Evolutionary conservation across 2,329 filamentous ascomycete genomes (phyloP).

Genomic region (Colletotrichum orchidophilum): DNA sequence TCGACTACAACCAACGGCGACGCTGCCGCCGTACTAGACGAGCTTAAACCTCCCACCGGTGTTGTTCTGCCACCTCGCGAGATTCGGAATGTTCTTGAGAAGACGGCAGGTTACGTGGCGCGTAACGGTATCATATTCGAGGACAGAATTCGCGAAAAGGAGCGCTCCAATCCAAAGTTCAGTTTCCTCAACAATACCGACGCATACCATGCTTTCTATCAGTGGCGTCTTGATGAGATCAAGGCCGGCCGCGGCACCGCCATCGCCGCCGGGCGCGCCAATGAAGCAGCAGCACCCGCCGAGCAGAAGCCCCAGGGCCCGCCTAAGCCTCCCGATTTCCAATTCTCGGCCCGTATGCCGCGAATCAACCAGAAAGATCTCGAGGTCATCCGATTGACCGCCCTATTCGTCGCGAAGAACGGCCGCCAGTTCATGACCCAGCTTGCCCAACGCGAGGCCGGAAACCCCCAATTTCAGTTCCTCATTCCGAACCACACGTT

Average conservation of each 20-base stretch:
- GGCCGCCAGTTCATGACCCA: slow-evolving; percentile 92
- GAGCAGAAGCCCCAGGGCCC: slow-evolving; percentile 80
- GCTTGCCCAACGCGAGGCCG: slow-evolving; percentile 85
- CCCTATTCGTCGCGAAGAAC: slow-evolving; percentile 91
- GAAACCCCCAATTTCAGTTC: slow-evolving; percentile 97
- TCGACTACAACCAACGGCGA: slow-evolving; percentile 60
- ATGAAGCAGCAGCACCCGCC: slow-evolving; percentile 64
- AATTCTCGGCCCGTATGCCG: slow-evolving; percentile 96
- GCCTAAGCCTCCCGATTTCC: slow-evolving; percentile 84
- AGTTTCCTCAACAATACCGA: slow-evolving; percentile 84
- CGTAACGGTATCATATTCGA: slow-evolving; percentile 76
- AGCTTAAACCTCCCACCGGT: slow-evolving; percentile 81
- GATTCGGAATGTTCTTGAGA: slow-evolving; percentile 87
- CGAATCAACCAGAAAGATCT: slow-evolving; percentile 96
- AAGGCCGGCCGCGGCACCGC: slow-evolving; percentile 83
- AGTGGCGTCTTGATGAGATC: slow-evolving; percentile 90
- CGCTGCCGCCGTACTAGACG: slow-evolving; percentile 64
- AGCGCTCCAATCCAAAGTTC: slow-evolving; percentile 87
- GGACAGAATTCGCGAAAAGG: slow-evolving; percentile 86
- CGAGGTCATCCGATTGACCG: slow-evolving; percentile 78
- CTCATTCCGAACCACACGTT: slow-evolving; percentile 94
- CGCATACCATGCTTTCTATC: slow-evolving; percentile 87
- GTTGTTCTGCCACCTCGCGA: slow-evolving; percentile 90
- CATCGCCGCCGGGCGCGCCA: slow-evolving; percentile 78
- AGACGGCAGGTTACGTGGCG: slow-evolving; percentile 91